These are phyloP conservation scores for Phytophthora aleatoria DNA, from an alignment of 352 stramenopile genomes.

Conservation along the genomic window DNA sequence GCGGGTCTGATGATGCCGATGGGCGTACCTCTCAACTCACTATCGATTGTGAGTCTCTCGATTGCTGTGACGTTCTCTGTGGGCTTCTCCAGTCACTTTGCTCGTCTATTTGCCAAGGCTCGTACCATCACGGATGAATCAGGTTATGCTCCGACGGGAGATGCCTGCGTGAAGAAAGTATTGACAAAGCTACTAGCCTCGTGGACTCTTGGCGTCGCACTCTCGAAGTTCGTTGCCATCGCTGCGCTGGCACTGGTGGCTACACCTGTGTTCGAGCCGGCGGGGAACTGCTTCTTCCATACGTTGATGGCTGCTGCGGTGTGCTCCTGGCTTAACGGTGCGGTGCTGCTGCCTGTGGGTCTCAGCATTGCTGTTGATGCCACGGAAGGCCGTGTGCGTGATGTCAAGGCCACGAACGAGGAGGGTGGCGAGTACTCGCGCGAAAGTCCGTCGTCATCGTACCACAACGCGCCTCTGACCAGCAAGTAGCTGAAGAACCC, in stretches of 20 bases:
- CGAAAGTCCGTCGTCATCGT: constrained; percentile 40
- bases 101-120: constrained; percentile 63
- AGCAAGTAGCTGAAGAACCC: constrained; percentile 25
- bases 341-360: constrained; percentile 44
- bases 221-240: constrained; percentile 51
- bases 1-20: constrained; percentile 66
- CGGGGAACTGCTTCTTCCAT: constrained; percentile 47
- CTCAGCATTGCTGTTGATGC: constrained; percentile 54
- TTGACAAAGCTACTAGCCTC: constrained; percentile 47
- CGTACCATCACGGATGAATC: constrained; percentile 28
- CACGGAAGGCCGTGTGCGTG: constrained; percentile 39
- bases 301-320: constrained; percentile 46
- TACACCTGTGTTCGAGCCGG: constrained; percentile 45
- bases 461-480: constrained; percentile 23
- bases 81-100: constrained; percentile 81
- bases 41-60: constrained; percentile 84
- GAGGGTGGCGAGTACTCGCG: constrained; percentile 40
- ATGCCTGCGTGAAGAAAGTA: constrained; percentile 44
- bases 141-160: constrained; percentile 23
- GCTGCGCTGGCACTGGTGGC: constrained; percentile 41
- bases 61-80: constrained; percentile 76
- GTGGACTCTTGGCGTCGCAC: constrained; percentile 40
- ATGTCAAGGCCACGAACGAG: constrained; percentile 46
- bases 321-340: constrained; percentile 40
- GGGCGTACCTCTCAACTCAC: constrained; percentile 77